A percentile compares a stretch with the other conserved stretches of the same genome.
These are phyloP conservation scores for Phytophthora melonis DNA, from an alignment of 352 stramenopile species.

Conservation along the genomic window DNA sequence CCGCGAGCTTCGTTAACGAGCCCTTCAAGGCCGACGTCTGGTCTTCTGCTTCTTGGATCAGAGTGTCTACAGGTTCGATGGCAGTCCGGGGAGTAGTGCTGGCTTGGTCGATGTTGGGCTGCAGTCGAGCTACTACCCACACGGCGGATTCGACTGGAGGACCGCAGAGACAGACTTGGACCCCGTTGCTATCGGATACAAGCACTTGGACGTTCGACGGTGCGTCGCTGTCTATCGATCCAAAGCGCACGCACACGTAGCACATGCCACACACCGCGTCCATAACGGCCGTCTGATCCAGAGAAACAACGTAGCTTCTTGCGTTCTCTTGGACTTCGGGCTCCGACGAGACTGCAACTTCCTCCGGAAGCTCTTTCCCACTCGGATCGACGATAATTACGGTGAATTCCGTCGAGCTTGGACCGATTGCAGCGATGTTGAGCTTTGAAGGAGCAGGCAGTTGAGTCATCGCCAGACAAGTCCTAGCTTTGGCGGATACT, in stretches of 20 bases:
- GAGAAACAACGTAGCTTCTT: neutral
- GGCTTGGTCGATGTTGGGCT: constrained; percentile 1
- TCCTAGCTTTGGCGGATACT: neutral
- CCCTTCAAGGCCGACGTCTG: constrained; percentile 1
- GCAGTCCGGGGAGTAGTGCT: neutral
- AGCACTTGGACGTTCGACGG: constrained; percentile 42
- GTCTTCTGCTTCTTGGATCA: constrained; percentile 11
- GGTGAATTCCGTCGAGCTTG: neutral
- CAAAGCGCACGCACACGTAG: constrained; percentile 35
- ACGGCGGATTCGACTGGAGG: constrained; percentile 18
- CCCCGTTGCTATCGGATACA: constrained; percentile 38
- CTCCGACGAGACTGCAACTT: neutral
- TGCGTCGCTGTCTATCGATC: neutral
- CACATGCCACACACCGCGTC: constrained; percentile 9
- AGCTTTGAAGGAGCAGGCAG: constrained; percentile 26
- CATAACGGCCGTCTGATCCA: constrained; percentile 11
- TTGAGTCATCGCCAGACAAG: constrained; percentile 36
- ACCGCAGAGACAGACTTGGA: constrained; percentile 53
- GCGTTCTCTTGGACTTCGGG: constrained; percentile 3
- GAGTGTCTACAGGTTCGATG: constrained; percentile 24
- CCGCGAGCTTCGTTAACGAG: neutral
- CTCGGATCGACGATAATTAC: constrained; percentile 6
- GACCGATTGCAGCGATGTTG: constrained; percentile 17
- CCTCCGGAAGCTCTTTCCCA: constrained; percentile 9
- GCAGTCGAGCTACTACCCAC: constrained; percentile 52